Evolutionary conservation across 2,329 filamentous ascomycete species (phyloP).

Genomic region (Dactylellina parvicollis): DNA sequence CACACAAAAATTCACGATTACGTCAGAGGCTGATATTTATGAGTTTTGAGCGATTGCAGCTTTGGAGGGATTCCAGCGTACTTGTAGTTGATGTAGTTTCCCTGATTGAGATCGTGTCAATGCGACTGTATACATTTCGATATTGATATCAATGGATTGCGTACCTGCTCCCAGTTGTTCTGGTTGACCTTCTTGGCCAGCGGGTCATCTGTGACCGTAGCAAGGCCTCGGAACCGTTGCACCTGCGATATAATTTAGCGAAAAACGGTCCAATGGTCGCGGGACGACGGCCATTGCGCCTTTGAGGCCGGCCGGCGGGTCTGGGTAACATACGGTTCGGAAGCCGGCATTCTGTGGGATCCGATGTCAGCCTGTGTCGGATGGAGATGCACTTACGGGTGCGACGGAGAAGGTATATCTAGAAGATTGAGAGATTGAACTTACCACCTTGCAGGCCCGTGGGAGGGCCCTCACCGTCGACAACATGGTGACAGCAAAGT

Average conservation of each 20-base stretch:
- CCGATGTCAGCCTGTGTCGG: slow-evolving; percentile 26
- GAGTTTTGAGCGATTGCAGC: slow-evolving; percentile 5
- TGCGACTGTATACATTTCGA: neutral
- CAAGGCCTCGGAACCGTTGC: slow-evolving; percentile 65
- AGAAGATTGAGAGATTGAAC: slow-evolving; percentile 31
- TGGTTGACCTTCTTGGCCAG: slow-evolving; percentile 97
- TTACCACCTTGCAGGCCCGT: slow-evolving; percentile 58
- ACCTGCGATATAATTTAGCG: slow-evolving; percentile 48
- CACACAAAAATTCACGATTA: slow-evolving; percentile 46
- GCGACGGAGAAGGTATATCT: neutral
- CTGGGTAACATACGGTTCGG: slow-evolving; percentile 55
- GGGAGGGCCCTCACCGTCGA: slow-evolving; percentile 57
- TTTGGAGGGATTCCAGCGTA: slow-evolving; percentile 58
- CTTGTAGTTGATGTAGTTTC: slow-evolving; percentile 97
- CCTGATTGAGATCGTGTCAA: slow-evolving; percentile 62
- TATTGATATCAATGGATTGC: slow-evolving; percentile 50
- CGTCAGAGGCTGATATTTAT: slow-evolving; percentile 56
- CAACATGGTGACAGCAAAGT: slow-evolving; percentile 56
- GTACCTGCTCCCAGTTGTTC: slow-evolving; percentile 88
- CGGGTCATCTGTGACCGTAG: slow-evolving; percentile 84
- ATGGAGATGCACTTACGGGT: neutral
- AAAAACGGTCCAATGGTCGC: slow-evolving; percentile 17
- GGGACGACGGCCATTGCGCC: neutral
- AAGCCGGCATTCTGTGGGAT: slow-evolving; percentile 55
- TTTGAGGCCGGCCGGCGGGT: neutral